Percentiles rank a stretch among this genome's conserved stretches.
phyloP scores from a whole-genome alignment of 2,329 filamentous ascomycete species.

The Diaporthe ampelina region DNA sequence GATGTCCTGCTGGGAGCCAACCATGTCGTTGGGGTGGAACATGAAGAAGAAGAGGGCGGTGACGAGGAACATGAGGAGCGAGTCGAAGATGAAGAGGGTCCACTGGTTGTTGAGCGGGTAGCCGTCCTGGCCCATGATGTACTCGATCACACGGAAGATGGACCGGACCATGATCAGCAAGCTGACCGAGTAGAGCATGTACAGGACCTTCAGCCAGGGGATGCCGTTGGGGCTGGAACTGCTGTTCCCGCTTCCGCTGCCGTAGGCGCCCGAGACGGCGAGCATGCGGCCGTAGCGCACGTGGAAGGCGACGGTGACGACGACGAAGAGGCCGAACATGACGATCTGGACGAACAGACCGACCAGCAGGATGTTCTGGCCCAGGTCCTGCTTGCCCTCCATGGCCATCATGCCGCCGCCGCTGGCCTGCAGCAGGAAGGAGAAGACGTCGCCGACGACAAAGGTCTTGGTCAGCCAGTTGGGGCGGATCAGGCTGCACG shows the following conservation, averaged over 20 bases:
- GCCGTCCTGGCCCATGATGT: slow-evolving; percentile 49
- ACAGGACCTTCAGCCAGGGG: slow-evolving; percentile 48
- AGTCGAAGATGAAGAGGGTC: slow-evolving; percentile 52
- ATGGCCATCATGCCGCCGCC: slow-evolving; percentile 56
- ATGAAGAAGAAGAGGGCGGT: slow-evolving; percentile 42
- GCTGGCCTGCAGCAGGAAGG: slow-evolving; percentile 64
- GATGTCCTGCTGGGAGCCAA: not conserved
- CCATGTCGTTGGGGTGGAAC: slow-evolving; percentile 36
- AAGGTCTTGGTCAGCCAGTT: slow-evolving; percentile 67
- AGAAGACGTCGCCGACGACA: slow-evolving; percentile 66
- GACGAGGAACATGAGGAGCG: slow-evolving; percentile 46
- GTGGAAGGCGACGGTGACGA: slow-evolving; percentile 64
- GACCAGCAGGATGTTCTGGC: slow-evolving; percentile 67
- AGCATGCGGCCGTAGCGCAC: slow-evolving; percentile 46
- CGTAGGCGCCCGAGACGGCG: slow-evolving; percentile 30
- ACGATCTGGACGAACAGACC: slow-evolving; percentile 71
- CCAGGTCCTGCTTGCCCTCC: slow-evolving; percentile 50
- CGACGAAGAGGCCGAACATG: slow-evolving; percentile 69
- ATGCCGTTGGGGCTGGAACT: slow-evolving; percentile 10
- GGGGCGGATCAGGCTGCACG: slow-evolving; percentile 52
- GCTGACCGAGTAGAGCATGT: slow-evolving; percentile 43
- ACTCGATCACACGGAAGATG: slow-evolving; percentile 56
- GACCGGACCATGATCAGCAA: slow-evolving; percentile 55
- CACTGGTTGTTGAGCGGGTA: slow-evolving; percentile 49
- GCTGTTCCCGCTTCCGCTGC: slow-evolving; percentile 23